Conservation (phyloP, 768 basidiomycete species). For the Lactifluus echinatus region DNA sequence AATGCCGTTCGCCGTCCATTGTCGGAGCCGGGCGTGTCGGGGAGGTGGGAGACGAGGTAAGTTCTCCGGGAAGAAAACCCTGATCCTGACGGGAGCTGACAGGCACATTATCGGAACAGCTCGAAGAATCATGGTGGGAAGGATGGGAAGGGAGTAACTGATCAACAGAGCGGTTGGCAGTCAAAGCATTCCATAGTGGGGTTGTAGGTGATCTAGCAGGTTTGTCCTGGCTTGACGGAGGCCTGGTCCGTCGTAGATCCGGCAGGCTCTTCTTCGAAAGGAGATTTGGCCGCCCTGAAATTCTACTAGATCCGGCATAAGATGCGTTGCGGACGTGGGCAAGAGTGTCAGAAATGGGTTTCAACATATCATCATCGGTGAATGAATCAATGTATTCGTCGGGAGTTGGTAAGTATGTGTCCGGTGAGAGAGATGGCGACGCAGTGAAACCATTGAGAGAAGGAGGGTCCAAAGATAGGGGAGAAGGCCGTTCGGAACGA, state of each 20-base stretch:
- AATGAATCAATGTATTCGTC: slow-evolving; percentile 43
- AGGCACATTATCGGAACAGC: slow-evolving; percentile 26
- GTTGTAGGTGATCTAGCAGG: slow-evolving; percentile 6
- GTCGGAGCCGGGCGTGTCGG: slow-evolving; percentile 40
- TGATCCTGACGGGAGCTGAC: slow-evolving; percentile 23
- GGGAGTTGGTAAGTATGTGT: slow-evolving; percentile 47
- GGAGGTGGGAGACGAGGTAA: slow-evolving; percentile 33
- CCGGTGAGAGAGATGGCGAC: slow-evolving; percentile 44
- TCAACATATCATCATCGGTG: slow-evolving; percentile 35
- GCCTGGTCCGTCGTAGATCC: slow-evolving; percentile 55
- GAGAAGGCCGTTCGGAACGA: slow-evolving; percentile 37
- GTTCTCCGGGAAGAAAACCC: slow-evolving; percentile 26
- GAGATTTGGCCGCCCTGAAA: slow-evolving; percentile 32
- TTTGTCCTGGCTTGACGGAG: slow-evolving; percentile 30
- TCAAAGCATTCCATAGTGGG: slow-evolving; percentile 7
- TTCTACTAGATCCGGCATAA: slow-evolving; percentile 33
- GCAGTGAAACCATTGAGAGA: slow-evolving; percentile 24
- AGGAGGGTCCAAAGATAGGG: slow-evolving; percentile 41
- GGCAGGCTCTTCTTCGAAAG: slow-evolving; percentile 77
- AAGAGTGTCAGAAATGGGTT: slow-evolving; percentile 15
- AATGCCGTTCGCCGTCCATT: slow-evolving; percentile 75
- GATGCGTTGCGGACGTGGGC: slow-evolving; percentile 45
- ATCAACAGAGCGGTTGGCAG: slow-evolving; percentile 13
- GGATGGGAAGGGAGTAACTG: slow-evolving; percentile 32
- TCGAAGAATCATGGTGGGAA: slow-evolving; percentile 43